Evolutionary conservation across 2,329 filamentous ascomycete species (phyloP).

Genomic region (Alternaria viburni): DNA sequence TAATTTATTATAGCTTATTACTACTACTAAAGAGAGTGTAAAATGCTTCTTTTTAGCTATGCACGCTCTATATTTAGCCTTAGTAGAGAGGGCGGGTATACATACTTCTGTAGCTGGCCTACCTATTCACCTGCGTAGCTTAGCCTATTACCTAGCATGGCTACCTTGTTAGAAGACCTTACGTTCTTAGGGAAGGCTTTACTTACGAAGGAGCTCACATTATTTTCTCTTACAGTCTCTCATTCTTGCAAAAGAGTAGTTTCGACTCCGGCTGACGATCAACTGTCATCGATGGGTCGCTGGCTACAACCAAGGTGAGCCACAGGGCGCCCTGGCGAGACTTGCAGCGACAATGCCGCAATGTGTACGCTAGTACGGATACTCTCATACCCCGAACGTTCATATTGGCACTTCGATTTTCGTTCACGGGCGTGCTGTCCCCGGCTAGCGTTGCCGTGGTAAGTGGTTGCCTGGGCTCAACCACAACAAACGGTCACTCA

Average conservation of each 20-base stretch:
- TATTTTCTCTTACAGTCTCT: neutral
- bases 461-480: neutral
- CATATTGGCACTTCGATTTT: neutral
- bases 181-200: neutral
- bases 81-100: too few relatives aligned
- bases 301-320: neutral
- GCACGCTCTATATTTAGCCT: too few relatives aligned
- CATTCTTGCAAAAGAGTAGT: neutral
- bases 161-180: neutral
- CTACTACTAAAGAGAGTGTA: too few relatives aligned
- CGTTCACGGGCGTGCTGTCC: conserved; percentile 1
- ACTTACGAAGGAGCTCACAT: neutral
- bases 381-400: neutral
- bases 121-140: too few relatives aligned
- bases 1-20: too few relatives aligned
- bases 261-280: neutral
- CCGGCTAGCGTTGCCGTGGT: conserved; percentile 8
- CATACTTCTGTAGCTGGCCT: too few relatives aligned
- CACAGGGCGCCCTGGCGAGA: neutral
- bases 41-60: too few relatives aligned
- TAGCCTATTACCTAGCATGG: neutral
- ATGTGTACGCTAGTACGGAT: neutral
- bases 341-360: neutral
- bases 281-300: neutral
- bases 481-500: neutral